Percentiles rank a stretch among this genome's conserved stretches.
phyloP scores from a whole-genome alignment of 306 rosid species.

The Hippophae tibetana region DNA sequence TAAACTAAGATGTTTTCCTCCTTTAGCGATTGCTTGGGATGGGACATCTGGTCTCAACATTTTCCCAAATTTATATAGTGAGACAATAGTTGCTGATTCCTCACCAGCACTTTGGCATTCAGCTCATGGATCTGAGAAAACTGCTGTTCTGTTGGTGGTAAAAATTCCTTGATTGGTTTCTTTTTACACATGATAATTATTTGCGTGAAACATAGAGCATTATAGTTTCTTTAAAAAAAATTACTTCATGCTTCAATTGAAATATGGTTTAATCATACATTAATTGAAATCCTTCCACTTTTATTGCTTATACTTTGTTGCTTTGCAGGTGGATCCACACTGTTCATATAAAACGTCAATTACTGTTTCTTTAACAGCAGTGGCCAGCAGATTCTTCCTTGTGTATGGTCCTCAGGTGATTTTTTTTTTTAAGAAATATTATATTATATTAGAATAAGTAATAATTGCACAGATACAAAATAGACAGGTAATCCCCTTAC shows the following conservation, averaged over 20 bases:
- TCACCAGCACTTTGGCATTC: constrained; percentile 80
- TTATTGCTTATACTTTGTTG: not conserved
- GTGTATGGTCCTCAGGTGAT: constrained; percentile 69
- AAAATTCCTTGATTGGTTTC: not conserved
- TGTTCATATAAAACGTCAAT: constrained; percentile 72
- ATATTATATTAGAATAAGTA: too few species aligned
- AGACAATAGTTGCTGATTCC: constrained; percentile 78
- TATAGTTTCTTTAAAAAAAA: constrained; percentile 1
- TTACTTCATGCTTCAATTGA: too few species aligned
- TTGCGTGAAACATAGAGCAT: constrained; percentile 1
- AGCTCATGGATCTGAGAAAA: constrained; percentile 49
- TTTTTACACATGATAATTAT: constrained; percentile 3
- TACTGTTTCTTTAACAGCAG: constrained; percentile 52
- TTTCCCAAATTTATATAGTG: constrained; percentile 63
- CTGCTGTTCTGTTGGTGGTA: constrained; percentile 80
- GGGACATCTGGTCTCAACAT: constrained; percentile 77
- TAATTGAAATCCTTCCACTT: too few species aligned
- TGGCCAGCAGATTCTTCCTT: constrained; percentile 76
- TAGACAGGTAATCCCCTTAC: too few species aligned
- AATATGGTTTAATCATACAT: too few species aligned
- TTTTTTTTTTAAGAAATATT: too few species aligned
- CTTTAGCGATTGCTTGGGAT: constrained; percentile 95
- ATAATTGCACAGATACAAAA: too few species aligned
- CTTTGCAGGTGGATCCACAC: constrained; percentile 86
- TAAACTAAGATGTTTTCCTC: constrained; percentile 92